Conservation (phyloP, 23 red algal genomes). For the Agarophyton chilense region DNA sequence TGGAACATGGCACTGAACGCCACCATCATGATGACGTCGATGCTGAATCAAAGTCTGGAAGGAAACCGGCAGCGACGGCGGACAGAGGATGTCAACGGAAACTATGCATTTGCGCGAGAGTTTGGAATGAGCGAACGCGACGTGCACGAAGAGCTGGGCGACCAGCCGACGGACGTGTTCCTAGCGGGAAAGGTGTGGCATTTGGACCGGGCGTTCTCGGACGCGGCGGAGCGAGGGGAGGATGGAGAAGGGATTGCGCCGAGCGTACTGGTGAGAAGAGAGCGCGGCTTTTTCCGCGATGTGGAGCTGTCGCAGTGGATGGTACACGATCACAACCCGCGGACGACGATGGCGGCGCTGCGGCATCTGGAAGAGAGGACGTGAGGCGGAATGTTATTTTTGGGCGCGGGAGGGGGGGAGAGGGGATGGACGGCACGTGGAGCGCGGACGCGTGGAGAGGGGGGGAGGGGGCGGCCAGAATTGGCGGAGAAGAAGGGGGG, state of each 20-base stretch:
- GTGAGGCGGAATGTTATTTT: too few relatives aligned
- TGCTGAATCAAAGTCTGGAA: slow-evolving; percentile 12
- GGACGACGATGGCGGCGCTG: slow-evolving; percentile 24
- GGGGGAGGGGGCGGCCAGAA: too few relatives aligned
- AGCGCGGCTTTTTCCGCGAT: slow-evolving; percentile 31
- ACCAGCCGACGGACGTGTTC: slow-evolving; percentile 32
- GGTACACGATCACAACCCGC: slow-evolving; percentile 60
- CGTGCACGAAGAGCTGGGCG: slow-evolving; percentile 26
- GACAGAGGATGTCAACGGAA: not conserved
- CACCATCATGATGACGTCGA: slow-evolving; percentile 19
- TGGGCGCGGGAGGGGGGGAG: too few relatives aligned
- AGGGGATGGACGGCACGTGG: not conserved
- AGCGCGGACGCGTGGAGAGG: not conserved
- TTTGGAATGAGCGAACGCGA: slow-evolving; percentile 45
- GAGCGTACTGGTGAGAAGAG: slow-evolving; percentile 7
- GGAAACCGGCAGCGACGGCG: not conserved
- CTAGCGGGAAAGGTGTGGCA: slow-evolving; percentile 59
- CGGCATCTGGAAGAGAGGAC: not conserved
- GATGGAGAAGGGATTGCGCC: not conserved
- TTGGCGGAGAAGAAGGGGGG: not conserved
- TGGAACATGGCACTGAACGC: slow-evolving; percentile 65
- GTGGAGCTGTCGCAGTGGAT: slow-evolving; percentile 57
- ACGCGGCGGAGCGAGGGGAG: not conserved
- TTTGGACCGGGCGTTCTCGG: slow-evolving; percentile 48
- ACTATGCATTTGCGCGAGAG: slow-evolving; percentile 44